These are phyloP conservation scores for Aspergillus phoenicis DNA, from an alignment of 2,329 filamentous ascomycete genomes.

Conservation along the genomic window DNA sequence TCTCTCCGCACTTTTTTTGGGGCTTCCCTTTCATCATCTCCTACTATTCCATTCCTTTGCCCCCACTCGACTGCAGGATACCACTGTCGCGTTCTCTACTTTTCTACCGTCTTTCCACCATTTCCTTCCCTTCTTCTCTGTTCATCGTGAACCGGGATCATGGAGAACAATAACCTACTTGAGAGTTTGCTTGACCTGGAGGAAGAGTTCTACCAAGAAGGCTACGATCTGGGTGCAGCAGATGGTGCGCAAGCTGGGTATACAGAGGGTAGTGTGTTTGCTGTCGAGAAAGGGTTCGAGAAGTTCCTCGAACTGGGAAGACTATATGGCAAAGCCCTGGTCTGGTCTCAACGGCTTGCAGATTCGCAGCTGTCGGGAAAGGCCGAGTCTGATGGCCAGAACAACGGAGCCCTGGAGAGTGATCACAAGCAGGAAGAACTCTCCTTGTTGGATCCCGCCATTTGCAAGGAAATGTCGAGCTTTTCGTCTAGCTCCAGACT, in stretches of 20 bases:
- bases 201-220: slow-evolving; percentile 76
- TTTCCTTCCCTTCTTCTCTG: neutral
- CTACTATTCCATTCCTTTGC: slow-evolving; percentile 51
- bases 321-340: slow-evolving; percentile 73
- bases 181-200: slow-evolving; percentile 62
- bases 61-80: neutral
- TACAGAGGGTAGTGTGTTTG: slow-evolving; percentile 86
- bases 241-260: slow-evolving; percentile 79
- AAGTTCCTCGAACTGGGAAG: slow-evolving; percentile 82
- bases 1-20: slow-evolving; percentile 8
- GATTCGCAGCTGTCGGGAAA: slow-evolving; percentile 24
- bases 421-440: slow-evolving; percentile 18
- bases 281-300: slow-evolving; percentile 88
- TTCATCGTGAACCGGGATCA: slow-evolving; percentile 22
- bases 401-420: neutral
- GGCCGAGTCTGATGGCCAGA: slow-evolving; percentile 6
- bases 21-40: slow-evolving; percentile 54
- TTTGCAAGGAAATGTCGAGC: slow-evolving; percentile 46
- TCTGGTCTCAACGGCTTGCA: slow-evolving; percentile 79
- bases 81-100: neutral
- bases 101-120: slow-evolving; percentile 11
- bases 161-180: slow-evolving; percentile 53
- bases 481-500: slow-evolving; percentile 65
- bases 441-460: slow-evolving; percentile 30
- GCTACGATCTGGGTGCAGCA: slow-evolving; percentile 71